phyloP scores from a whole-genome alignment of 1,139 yeast genomes.

The Eremothecium sinecaudum region DNA sequence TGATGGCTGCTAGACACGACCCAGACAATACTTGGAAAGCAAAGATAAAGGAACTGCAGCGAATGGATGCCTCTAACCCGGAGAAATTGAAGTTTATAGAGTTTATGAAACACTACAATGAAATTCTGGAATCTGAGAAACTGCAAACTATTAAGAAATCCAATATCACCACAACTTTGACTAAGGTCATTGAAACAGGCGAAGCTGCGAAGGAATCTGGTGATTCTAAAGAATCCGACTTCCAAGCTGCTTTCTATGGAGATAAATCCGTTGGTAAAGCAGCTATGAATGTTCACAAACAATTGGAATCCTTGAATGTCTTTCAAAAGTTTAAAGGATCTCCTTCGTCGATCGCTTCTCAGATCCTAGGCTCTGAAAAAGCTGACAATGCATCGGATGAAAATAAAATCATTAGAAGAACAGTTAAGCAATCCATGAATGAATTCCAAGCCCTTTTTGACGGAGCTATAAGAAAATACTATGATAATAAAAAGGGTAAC shows the following conservation, averaged over 20 bases:
- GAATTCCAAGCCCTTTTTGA: slow-evolving; percentile 7
- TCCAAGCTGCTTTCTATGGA: slow-evolving; percentile 19
- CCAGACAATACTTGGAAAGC: slow-evolving; percentile 54
- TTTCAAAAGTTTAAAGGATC: slow-evolving; percentile 15
- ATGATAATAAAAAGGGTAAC: slow-evolving; percentile 22
- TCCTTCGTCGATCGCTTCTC: slow-evolving; percentile 16
- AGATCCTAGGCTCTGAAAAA: background rate
- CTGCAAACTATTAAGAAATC: slow-evolving; percentile 22
- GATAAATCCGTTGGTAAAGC: slow-evolving; percentile 17
- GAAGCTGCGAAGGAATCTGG: slow-evolving; percentile 12
- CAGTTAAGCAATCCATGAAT: slow-evolving; percentile 4
- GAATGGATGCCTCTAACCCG: slow-evolving; percentile 20
- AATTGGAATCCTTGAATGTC: slow-evolving; percentile 16
- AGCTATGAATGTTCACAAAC: slow-evolving; percentile 21
- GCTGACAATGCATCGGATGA: background rate
- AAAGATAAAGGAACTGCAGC: slow-evolving; percentile 25
- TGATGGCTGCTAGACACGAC: slow-evolving; percentile 42
- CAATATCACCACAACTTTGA: slow-evolving; percentile 24
- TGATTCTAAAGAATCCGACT: slow-evolving; percentile 16
- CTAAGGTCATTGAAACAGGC: slow-evolving; percentile 22
- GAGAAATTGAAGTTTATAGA: slow-evolving; percentile 21
- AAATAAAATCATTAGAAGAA: slow-evolving; percentile 7
- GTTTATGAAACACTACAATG: slow-evolving; percentile 20
- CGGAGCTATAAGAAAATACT: slow-evolving; percentile 24
- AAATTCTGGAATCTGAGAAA: slow-evolving; percentile 21